These are phyloP conservation scores for Volvox africanus DNA, from an alignment of 139 green algal genomes.

Conservation along the genomic window DNA sequence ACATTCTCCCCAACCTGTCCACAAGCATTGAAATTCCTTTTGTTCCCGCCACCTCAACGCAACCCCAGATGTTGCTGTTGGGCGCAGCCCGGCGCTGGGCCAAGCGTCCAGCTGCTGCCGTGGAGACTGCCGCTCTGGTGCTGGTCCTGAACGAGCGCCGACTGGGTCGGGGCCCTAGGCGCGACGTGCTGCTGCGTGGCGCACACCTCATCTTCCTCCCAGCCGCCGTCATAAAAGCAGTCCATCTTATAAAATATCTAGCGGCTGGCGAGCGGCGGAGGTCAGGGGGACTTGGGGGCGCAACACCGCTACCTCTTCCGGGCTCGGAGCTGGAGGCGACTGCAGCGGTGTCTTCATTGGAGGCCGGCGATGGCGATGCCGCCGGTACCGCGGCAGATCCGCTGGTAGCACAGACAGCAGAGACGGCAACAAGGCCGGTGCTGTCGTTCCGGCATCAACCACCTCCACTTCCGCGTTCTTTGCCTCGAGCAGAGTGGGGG, in stretches of 20 bases:
- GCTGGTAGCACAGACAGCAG: neutral
- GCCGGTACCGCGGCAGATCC: neutral
- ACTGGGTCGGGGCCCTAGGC: neutral
- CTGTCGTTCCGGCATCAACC: conserved; percentile 21
- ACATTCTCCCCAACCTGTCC: no score
- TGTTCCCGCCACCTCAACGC: neutral
- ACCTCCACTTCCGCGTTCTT: conserved; percentile 9
- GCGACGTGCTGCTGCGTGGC: neutral
- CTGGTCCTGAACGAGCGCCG: conserved; percentile 13
- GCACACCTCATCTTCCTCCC: conserved; percentile 23
- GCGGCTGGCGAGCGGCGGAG: neutral
- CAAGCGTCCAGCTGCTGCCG: conserved; percentile 31
- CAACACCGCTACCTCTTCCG: neutral
- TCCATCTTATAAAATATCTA: neutral
- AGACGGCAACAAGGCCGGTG: neutral
- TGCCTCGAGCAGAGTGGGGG: conserved; percentile 29
- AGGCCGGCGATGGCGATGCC: neutral
- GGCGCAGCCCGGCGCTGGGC: neutral
- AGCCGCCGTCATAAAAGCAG: conserved; percentile 17
- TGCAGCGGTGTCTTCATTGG: neutral
- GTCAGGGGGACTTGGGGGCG: neutral
- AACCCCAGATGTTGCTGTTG: conserved; percentile 5
- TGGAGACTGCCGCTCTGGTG: conserved; percentile 33
- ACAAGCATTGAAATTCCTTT: neutral
- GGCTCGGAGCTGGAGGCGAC: neutral